Conservation (phyloP, 2,329 filamentous ascomycete genomes). For the Grosmannia penicillata region DNA sequence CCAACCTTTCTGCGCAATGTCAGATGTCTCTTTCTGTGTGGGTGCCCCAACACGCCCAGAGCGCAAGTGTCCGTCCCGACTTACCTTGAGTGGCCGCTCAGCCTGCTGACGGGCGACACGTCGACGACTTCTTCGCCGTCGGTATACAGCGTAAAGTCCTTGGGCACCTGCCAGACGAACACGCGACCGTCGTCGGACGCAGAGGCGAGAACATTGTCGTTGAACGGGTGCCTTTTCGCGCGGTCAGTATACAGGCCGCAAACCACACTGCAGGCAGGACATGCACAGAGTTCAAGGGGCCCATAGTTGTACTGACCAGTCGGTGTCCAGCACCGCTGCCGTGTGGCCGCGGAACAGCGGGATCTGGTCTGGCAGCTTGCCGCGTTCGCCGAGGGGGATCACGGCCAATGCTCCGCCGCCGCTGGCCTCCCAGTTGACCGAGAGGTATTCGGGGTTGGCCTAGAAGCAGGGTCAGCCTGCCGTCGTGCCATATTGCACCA, state of each 20-base stretch:
- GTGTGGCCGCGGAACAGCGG: slow-evolving; percentile 95
- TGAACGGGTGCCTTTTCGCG: slow-evolving; percentile 85
- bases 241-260: background rate
- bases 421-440: slow-evolving; percentile 96
- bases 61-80: slow-evolving; percentile 9
- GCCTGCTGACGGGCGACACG: slow-evolving; percentile 65
- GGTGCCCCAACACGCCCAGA: slow-evolving; percentile 3
- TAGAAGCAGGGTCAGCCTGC: slow-evolving; percentile 20
- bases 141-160: slow-evolving; percentile 70
- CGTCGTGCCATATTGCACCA: background rate
- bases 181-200: slow-evolving; percentile 95
- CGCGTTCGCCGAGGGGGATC: slow-evolving; percentile 77
- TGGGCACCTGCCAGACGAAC: slow-evolving; percentile 88
- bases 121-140: slow-evolving; percentile 76
- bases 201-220: slow-evolving; percentile 83
- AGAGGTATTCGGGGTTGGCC: slow-evolving; percentile 91
- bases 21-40: too few species aligned
- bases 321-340: slow-evolving; percentile 86
- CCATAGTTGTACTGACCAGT: slow-evolving; percentile 49
- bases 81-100: slow-evolving; percentile 76
- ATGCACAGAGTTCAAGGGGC: too few species aligned
- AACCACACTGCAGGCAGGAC: too few species aligned
- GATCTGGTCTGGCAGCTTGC: slow-evolving; percentile 81
- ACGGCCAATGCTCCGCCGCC: slow-evolving; percentile 95
- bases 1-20: slow-evolving; percentile 88